Evolutionary conservation across 345 rosid genomes (phyloP).

Genomic region (Salix koriyanagi): DNA sequence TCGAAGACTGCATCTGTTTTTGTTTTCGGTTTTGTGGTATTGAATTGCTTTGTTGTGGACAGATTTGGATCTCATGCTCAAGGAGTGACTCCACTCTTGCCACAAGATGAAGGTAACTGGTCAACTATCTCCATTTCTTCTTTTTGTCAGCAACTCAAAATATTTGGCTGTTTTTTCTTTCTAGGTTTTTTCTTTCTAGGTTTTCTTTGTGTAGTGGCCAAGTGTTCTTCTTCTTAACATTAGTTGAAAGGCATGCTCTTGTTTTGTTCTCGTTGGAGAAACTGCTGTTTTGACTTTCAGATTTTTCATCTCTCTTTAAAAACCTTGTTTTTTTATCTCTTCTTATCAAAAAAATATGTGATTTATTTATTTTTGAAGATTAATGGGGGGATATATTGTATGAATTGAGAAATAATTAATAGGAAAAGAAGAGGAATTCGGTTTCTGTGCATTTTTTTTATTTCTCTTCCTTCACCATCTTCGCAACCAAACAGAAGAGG

Average conservation of each 20-base stretch:
- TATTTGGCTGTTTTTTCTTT: background rate
- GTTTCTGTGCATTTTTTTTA: background rate
- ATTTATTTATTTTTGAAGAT: background rate
- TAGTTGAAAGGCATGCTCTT: background rate
- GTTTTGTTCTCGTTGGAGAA: background rate
- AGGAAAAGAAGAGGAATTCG: background rate
- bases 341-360: background rate
- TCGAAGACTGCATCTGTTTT: slow-evolving; percentile 18
- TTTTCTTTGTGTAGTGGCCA: background rate
- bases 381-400: background rate
- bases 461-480: too few relatives aligned
- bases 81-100: slow-evolving; percentile 21
- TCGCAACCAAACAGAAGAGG: too few relatives aligned
- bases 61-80: slow-evolving; percentile 44
- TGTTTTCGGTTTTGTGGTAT: slow-evolving; percentile 25
- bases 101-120: slow-evolving; percentile 51
- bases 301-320: background rate
- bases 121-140: background rate
- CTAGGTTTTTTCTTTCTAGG: background rate
- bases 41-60: slow-evolving; percentile 19
- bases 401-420: background rate
- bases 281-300: background rate
- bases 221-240: background rate
- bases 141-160: background rate
- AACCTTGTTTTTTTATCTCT: background rate